These are phyloP conservation scores for Coemansia sp. DNA, from an alignment of 192 early-diverging fungal species.

Conservation along the genomic window DNA sequence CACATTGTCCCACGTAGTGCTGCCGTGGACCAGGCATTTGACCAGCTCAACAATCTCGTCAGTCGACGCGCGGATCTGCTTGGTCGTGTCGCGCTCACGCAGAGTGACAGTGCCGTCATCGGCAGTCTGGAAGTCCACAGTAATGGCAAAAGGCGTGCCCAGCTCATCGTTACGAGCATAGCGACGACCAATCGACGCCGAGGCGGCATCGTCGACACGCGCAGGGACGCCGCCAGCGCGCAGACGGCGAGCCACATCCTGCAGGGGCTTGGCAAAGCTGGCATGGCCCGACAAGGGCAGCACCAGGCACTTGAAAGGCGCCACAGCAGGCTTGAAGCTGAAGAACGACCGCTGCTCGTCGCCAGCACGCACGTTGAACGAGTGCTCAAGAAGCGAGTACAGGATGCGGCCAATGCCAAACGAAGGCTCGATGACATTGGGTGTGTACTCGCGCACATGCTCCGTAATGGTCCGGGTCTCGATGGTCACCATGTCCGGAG, in stretches of 20 bases:
- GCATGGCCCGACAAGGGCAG: conserved; percentile 80
- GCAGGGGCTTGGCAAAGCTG: conserved; percentile 72
- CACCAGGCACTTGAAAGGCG: conserved; percentile 93
- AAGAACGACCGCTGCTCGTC: conserved; percentile 90
- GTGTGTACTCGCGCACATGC: conserved; percentile 88
- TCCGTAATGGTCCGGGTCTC: conserved; percentile 46
- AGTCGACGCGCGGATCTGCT: conserved; percentile 85
- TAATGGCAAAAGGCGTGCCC: conserved; percentile 96
- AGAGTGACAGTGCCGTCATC: conserved; percentile 92
- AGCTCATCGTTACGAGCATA: conserved; percentile 98
- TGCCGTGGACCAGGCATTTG: conserved; percentile 70
- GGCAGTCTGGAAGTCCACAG: conserved; percentile 97
- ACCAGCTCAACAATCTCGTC: conserved; percentile 72
- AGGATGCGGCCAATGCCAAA: conserved; percentile 99
- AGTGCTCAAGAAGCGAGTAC: conserved; percentile 94
- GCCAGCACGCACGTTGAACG: conserved; percentile 83
- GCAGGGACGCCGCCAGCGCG: conserved; percentile 75
- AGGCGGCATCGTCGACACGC: conserved; percentile 83
- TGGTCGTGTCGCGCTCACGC: conserved; percentile 92
- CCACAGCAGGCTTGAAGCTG: conserved; percentile 86
- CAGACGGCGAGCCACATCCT: conserved; percentile 63
- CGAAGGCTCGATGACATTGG: conserved; percentile 99
- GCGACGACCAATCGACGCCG: conserved; percentile 87
- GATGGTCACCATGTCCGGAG: conserved; percentile 39
- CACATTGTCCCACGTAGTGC: conserved; percentile 70